Percentiles rank a stretch among this genome's conserved stretches.
Conservation (phyloP, 345 rosid species). For the Camelina sativa region DNA sequence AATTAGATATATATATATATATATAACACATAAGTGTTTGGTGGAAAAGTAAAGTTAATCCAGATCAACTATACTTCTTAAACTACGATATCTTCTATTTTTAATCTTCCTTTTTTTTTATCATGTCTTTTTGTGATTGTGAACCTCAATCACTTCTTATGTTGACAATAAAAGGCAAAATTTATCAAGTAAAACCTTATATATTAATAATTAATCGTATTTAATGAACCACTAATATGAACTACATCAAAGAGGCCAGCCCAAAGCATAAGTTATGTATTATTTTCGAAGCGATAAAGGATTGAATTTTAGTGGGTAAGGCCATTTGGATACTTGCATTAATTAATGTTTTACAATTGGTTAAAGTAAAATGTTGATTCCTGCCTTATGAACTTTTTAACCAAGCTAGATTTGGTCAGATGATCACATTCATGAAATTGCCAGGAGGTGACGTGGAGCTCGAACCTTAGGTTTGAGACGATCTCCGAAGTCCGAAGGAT, state of each 20-base stretch:
- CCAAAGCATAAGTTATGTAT: background rate
- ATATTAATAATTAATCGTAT: background rate
- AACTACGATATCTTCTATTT: constrained; percentile 29
- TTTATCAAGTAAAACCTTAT: background rate
- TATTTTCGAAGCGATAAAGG: no score
- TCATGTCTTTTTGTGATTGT: constrained; percentile 17
- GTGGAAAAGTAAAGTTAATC: constrained; percentile 19
- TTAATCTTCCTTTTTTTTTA: background rate
- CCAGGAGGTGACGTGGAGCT: background rate
- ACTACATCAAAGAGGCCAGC: constrained; percentile 1
- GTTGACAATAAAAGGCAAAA: background rate
- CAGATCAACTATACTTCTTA: background rate
- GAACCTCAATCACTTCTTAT: constrained; percentile 23
- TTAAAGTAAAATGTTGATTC: no score
- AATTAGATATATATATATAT: background rate
- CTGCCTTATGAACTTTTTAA: no score
- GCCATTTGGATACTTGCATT: no score
- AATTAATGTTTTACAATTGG: no score
- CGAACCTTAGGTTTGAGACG: background rate
- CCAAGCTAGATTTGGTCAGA: no score
- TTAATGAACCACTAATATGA: constrained; percentile 4
- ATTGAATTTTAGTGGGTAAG: no score
- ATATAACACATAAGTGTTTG: background rate
- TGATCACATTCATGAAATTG: background rate
- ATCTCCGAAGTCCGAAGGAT: background rate